phyloP scores from a whole-genome alignment of 1,284 basidiomycete genomes.

The Cutaneotrichosporon sp. region DNA sequence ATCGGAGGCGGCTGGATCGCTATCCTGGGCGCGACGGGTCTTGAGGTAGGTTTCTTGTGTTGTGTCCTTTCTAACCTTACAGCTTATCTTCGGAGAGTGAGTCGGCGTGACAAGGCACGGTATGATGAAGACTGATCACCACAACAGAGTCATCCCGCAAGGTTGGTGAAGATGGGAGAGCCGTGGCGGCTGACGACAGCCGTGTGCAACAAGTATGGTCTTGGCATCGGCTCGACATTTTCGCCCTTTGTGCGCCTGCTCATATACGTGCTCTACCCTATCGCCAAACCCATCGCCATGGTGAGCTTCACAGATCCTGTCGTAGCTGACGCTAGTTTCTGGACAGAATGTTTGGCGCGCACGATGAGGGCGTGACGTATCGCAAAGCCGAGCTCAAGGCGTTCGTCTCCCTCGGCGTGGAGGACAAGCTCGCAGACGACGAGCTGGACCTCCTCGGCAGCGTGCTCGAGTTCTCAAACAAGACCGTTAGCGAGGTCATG shows the following conservation, averaged over 20 bases:
- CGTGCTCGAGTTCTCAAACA: conserved; percentile 73
- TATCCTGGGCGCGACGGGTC: conserved; percentile 24
- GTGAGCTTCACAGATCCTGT: conserved; percentile 19
- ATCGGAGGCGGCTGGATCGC: conserved; percentile 46
- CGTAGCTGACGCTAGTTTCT: conserved; percentile 43
- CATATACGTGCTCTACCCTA: conserved; percentile 49
- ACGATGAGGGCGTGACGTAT: conserved; percentile 61
- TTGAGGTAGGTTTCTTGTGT: conserved; percentile 23
- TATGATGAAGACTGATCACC: not conserved
- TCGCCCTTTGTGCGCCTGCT: conserved; percentile 49
- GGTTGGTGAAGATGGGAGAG: no score
- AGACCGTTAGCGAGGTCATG: conserved; percentile 76
- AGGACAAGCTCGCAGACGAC: conserved; percentile 74
- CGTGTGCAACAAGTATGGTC: conserved; percentile 51
- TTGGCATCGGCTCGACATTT: conserved; percentile 52
- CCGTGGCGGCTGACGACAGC: conserved; percentile 29
- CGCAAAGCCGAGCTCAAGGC: conserved; percentile 86
- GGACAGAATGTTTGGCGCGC: conserved; percentile 51
- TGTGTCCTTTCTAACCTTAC: conserved; percentile 1
- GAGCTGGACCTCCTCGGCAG: conserved; percentile 79
- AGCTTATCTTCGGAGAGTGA: conserved; percentile 24
- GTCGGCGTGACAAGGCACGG: not conserved
- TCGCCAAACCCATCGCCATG: conserved; percentile 48
- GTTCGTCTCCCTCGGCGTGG: conserved; percentile 63
- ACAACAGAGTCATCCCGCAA: conserved; percentile 40